Evolutionary conservation across 2,329 filamentous ascomycete species (phyloP).

Genomic region (Zasmidium citrigriseum): DNA sequence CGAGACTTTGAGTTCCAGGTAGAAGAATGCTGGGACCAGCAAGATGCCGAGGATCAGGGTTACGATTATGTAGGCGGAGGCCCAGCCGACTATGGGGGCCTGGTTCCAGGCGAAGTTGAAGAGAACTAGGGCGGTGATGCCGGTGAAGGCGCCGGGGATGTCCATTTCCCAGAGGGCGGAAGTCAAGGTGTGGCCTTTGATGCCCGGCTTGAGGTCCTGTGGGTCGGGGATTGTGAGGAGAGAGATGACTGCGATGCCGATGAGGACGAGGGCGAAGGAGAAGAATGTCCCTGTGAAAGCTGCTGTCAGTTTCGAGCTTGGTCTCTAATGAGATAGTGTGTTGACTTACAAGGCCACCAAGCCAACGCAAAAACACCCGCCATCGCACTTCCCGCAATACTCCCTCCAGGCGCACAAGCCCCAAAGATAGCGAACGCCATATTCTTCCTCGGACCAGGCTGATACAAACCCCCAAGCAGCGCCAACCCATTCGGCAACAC

Average conservation of each 20-base stretch:
- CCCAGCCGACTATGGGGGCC: constrained; percentile 33
- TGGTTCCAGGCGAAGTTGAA: constrained; percentile 36
- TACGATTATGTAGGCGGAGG: constrained; percentile 28
- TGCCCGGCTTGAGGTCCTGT: constrained; percentile 20
- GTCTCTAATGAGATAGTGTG: constrained; percentile 12
- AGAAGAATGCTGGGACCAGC: constrained; percentile 30
- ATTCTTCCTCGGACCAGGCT: constrained; percentile 38
- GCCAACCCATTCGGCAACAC: constrained; percentile 40
- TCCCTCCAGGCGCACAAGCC: constrained; percentile 36
- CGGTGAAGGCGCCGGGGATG: constrained; percentile 27
- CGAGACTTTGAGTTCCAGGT: constrained; percentile 26
- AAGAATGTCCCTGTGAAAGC: constrained; percentile 20
- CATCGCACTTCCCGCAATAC: constrained; percentile 35
- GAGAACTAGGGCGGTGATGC: constrained; percentile 30
- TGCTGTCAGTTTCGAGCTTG: constrained; percentile 17
- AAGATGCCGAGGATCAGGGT: constrained; percentile 29
- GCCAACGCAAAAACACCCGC: constrained; percentile 35
- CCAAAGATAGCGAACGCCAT: constrained; percentile 41
- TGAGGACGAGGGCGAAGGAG: constrained; percentile 21
- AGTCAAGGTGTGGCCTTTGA: constrained; percentile 16
- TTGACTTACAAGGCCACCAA: constrained; percentile 31
- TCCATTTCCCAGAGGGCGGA: constrained; percentile 24
- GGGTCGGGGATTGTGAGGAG: constrained; percentile 29
- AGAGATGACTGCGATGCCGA: constrained; percentile 21
- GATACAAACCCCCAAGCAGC: constrained; percentile 36